Conservation (phyloP, 1,139 yeast species). For the Geotrichum klebahnii region DNA sequence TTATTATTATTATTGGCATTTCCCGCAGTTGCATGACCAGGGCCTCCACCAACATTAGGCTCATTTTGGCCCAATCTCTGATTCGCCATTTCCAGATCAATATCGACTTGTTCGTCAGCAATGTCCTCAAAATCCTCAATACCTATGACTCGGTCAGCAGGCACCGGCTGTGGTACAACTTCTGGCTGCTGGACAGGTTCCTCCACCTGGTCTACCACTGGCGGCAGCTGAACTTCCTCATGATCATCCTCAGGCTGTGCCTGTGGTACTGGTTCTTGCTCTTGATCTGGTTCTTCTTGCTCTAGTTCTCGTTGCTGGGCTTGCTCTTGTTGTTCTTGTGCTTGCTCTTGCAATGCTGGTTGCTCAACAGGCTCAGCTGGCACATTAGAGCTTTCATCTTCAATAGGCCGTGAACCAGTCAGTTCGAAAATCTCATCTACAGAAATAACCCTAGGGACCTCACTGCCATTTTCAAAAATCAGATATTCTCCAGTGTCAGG, state of each 20-base stretch:
- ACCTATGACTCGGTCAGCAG: constrained; percentile 16
- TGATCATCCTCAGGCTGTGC: background rate
- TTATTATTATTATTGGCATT: background rate
- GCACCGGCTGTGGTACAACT: background rate
- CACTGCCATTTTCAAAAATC: constrained; percentile 9
- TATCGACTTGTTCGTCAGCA: constrained; percentile 17
- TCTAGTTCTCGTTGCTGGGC: background rate
- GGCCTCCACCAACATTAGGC: constrained; percentile 14
- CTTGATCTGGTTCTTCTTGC: constrained; percentile 1
- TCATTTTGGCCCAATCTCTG: constrained; percentile 14
- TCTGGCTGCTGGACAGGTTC: background rate
- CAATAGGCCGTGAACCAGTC: constrained; percentile 16
- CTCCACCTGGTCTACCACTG: background rate
- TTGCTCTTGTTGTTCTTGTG: background rate
- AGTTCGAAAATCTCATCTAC: constrained; percentile 17
- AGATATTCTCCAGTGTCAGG: constrained; percentile 18
- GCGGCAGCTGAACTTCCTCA: background rate
- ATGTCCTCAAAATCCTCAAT: constrained; percentile 22
- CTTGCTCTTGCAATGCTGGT: background rate
- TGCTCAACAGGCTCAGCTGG: constrained; percentile 5
- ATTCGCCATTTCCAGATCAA: constrained; percentile 21
- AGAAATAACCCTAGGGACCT: constrained; percentile 12
- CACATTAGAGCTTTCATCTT: background rate
- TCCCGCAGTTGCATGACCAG: constrained; percentile 16
- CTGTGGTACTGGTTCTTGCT: background rate